Evolutionary conservation across 495 filamentous ascomycete genomes (phyloP).

Genomic region (Aeminium ludgeri): DNA sequence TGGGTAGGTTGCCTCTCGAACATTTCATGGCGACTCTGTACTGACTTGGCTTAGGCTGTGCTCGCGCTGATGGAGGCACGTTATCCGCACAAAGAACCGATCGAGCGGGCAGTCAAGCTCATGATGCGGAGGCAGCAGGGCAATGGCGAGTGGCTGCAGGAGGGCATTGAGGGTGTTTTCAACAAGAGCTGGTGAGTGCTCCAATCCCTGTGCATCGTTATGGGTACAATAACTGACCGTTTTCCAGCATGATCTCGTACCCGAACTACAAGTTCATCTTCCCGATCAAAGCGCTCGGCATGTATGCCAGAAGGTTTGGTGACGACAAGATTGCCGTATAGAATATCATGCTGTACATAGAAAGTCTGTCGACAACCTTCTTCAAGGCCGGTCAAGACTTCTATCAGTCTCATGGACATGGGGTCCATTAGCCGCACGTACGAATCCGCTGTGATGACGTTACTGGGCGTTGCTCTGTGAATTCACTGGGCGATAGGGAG

Average conservation of each 20-base stretch:
- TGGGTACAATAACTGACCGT: slow-evolving; percentile 9
- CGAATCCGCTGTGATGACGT: no score
- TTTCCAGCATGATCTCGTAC: slow-evolving; percentile 81
- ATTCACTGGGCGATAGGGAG: no score
- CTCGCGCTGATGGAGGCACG: slow-evolving; percentile 71
- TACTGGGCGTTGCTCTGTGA: no score
- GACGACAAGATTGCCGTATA: slow-evolving; percentile 23
- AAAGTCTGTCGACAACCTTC: no score
- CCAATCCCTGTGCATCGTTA: neutral
- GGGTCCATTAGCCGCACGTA: neutral
- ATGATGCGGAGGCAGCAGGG: slow-evolving; percentile 69
- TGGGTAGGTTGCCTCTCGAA: slow-evolving; percentile 43
- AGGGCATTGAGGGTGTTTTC: slow-evolving; percentile 93
- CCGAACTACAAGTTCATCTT: slow-evolving; percentile 98
- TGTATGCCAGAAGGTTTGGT: slow-evolving; percentile 65
- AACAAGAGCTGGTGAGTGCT: slow-evolving; percentile 77
- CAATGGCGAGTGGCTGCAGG: slow-evolving; percentile 90
- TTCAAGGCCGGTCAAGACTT: no score
- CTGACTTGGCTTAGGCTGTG: neutral
- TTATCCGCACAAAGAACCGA: slow-evolving; percentile 57
- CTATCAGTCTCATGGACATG: no score
- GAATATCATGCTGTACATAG: no score
- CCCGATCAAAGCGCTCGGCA: slow-evolving; percentile 79
- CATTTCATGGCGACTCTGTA: neutral
- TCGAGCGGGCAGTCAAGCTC: slow-evolving; percentile 60